Evolutionary conservation across 2,329 filamentous ascomycete genomes (phyloP).

Genomic region (Cladophialophora psammophila): DNA sequence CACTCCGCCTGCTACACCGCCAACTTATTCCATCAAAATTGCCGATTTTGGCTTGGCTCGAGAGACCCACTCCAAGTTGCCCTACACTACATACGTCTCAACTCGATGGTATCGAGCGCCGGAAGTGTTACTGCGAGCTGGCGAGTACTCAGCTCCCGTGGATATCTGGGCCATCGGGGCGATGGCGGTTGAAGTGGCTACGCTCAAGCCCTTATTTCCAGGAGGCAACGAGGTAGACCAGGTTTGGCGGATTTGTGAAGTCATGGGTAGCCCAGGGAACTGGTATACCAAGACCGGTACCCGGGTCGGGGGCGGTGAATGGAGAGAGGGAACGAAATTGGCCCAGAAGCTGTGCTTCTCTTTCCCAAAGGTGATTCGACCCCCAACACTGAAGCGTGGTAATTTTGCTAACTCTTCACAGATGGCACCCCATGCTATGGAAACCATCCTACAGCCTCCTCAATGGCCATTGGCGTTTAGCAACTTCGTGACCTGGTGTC

Average conservation of each 20-base stretch:
- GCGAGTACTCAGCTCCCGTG: conserved; percentile 95
- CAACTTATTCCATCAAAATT: conserved; percentile 95
- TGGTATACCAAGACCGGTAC: conserved; percentile 94
- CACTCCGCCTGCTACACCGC: conserved; percentile 92
- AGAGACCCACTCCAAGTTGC: conserved; percentile 93
- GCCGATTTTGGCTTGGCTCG: conserved; percentile 97
- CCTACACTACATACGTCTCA: conserved; percentile 98
- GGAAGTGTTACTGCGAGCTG: conserved; percentile 89
- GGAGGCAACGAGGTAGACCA: conserved; percentile 98
- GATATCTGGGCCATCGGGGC: conserved; percentile 99
- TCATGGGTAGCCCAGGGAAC: conserved; percentile 98
- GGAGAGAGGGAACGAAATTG: conserved; percentile 91
- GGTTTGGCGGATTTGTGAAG: conserved; percentile 98
- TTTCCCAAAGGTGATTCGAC: conserved; percentile 74
- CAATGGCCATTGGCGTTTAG: conserved; percentile 90
- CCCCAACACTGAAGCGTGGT: conserved; percentile 28
- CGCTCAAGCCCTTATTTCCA: conserved; percentile 93
- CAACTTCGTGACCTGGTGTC: conserved; percentile 96
- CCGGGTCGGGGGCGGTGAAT: conserved; percentile 92
- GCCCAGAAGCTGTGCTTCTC: conserved; percentile 98
- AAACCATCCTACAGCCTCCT: conserved; percentile 86
- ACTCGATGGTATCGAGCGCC: conserved; percentile 95
- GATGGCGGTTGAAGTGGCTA: conserved; percentile 98
- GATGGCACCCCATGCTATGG: conserved; percentile 98
- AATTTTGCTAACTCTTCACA: conserved; percentile 48